Evolutionary conservation across 2,329 filamentous ascomycete genomes (phyloP), one percentile per base, ranked within the genome.

Genomic region (Neofusicoccum cordaticola): DNA sequence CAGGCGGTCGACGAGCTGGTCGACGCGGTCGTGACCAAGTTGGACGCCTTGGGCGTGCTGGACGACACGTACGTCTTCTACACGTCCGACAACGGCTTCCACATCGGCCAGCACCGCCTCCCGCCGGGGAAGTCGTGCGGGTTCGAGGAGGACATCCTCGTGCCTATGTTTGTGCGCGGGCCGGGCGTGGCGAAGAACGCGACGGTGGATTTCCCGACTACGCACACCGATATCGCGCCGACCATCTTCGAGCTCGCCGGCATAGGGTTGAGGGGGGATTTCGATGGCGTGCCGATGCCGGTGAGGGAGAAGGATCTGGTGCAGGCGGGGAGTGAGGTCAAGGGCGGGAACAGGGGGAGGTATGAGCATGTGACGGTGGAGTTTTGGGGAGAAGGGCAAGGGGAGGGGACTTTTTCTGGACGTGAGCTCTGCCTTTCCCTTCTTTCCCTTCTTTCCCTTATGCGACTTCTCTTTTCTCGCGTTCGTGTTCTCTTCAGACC

Each of bases 1-100:
- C 84, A 85, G 67, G 76, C 81, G 0, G 83, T 86, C 0, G 84
- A 86, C 67, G 84, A 86, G 67, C 75, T 86, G 45, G 78, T 86
- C 9, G 80, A 82, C 17, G 68, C 70, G 0, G 67, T 85, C 2
- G 68, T 85, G 11, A 65, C 69, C 2, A 75, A 75, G 0, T 73
- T 86, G 1, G 75, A 81, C 15, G 22, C 27, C 17, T 22, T 51
- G 12, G 75, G 70, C 3, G 68, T 82, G 11, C 70, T 84, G 11
- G 78, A 84, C 11, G 81, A 84, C 62, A 85, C 77, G 0, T 79
- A 77, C 58, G 71, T 80, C 45, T 69, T 80, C 64, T 80, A 75
- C 66, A 72, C 73, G 9, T 74, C 72, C 11, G 78, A 80, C 67
- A 79, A 80, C 66, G 77, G 78, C 6, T 78, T 72, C 65, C 76